Percentiles rank a stretch among this genome's conserved stretches.
These are phyloP conservation scores for Leucocoprinus birnbaumii DNA, from an alignment of 768 basidiomycete genomes.

Conservation along the genomic window DNA sequence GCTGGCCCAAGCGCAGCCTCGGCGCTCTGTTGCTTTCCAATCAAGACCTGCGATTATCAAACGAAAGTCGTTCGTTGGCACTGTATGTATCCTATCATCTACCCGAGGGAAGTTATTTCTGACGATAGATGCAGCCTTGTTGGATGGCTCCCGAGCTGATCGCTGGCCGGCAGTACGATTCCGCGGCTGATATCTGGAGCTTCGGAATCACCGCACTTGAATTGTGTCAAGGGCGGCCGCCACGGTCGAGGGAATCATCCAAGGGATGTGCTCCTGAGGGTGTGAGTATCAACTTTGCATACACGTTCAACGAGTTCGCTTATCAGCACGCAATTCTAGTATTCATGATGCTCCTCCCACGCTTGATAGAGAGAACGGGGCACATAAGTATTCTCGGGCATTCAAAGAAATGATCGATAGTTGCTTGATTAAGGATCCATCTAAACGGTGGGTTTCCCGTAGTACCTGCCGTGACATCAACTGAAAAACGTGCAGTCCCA, in stretches of 20 bases:
- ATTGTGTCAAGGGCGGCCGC: constrained; percentile 82
- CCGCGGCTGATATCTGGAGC: constrained; percentile 92
- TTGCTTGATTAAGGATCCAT: constrained; percentile 85
- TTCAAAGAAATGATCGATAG: constrained; percentile 83
- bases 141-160: constrained; percentile 99
- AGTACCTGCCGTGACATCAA: not conserved
- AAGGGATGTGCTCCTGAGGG: constrained; percentile 74
- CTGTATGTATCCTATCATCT: constrained; percentile 44
- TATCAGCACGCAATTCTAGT: constrained; percentile 29
- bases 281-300: constrained; percentile 32
- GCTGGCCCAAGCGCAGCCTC: constrained; percentile 24
- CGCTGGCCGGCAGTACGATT: constrained; percentile 79
- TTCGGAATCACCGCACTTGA: constrained; percentile 96
- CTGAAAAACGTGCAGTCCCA: constrained; percentile 48
- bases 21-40: constrained; percentile 27
- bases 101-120: not conserved
- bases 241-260: constrained; percentile 74
- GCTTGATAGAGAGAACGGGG: constrained; percentile 69
- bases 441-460: constrained; percentile 51
- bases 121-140: constrained; percentile 53
- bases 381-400: constrained; percentile 70
- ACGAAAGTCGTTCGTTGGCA: constrained; percentile 91
- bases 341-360: constrained; percentile 78
- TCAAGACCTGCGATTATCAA: constrained; percentile 59
- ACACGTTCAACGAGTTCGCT: not conserved